Conservation (phyloP, 768 basidiomycete species). For the Phanerochaete carnosa region DNA sequence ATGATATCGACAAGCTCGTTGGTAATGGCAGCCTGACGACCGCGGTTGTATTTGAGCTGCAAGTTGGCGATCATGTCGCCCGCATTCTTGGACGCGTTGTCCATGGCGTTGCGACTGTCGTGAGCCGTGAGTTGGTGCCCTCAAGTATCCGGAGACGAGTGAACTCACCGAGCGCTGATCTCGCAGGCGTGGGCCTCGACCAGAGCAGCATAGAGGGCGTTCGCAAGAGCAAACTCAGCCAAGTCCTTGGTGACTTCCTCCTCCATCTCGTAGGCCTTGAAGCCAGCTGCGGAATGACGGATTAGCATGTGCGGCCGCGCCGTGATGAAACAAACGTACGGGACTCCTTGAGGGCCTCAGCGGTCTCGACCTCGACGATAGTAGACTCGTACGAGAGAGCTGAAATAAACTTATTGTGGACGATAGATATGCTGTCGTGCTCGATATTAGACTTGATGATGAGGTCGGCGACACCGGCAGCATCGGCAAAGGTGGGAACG, state of each 20-base stretch:
- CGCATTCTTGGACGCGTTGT: constrained; percentile 99
- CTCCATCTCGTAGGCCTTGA: constrained; percentile 97
- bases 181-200: constrained; percentile 96
- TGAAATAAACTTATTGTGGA: constrained; percentile 85
- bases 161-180: constrained; percentile 76
- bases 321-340: constrained; percentile 42
- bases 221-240: constrained; percentile 93
- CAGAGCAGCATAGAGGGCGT: constrained; percentile 92
- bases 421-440: constrained; percentile 79
- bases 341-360: constrained; percentile 76
- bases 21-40: constrained; percentile 96
- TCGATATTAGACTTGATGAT: constrained; percentile 81
- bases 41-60: constrained; percentile 97
- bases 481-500: constrained; percentile 96
- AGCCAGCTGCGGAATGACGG: constrained; percentile 54
- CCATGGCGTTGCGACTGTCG: constrained; percentile 93
- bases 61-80: constrained; percentile 85
- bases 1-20: constrained; percentile 94
- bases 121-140: background rate
- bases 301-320: background rate
- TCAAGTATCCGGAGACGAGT: constrained; percentile 4
- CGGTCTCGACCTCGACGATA: constrained; percentile 74
- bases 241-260: constrained; percentile 94
- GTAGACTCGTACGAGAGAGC: constrained; percentile 88
- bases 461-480: constrained; percentile 90